A percentile compares a stretch with the other conserved stretches of the same genome.
Conservation (phyloP, 768 basidiomycete genomes). For the Lactifluus subvellereus region DNA sequence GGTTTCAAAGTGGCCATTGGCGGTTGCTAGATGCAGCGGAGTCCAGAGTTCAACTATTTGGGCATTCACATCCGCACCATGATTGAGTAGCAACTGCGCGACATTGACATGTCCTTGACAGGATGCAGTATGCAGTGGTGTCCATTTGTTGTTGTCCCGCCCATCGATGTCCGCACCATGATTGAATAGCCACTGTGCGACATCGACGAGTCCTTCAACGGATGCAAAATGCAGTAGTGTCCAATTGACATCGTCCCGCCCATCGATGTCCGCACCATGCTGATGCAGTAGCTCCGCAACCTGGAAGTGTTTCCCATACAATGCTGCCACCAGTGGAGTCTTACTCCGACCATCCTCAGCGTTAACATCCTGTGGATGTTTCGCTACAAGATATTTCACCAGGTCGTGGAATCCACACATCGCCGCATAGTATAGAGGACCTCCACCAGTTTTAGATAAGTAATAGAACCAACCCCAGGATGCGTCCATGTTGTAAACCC, state of each 20-base stretch:
- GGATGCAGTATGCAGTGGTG: background rate
- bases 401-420: slow-evolving; percentile 3
- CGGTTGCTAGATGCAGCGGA: background rate
- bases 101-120: fast-evolving
- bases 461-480: background rate
- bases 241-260: fast-evolving
- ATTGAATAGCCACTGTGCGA: background rate
- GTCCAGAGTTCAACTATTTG: fast-evolving
- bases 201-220: background rate
- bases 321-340: slow-evolving; percentile 1
- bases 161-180: background rate
- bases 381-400: background rate
- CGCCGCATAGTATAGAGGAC: background rate
- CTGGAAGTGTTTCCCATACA: background rate
- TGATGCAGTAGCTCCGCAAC: background rate
- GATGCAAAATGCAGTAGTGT: background rate
- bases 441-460: fast-evolving
- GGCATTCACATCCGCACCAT: background rate
- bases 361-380: background rate
- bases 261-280: background rate
- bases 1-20: background rate
- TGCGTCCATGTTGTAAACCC: background rate
- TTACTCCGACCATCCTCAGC: background rate
- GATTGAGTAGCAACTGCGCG: background rate
- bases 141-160: background rate